Evolutionary conservation across 1,139 yeast species (phyloP).

Genomic region (Scheffersomyces segobiensis): DNA sequence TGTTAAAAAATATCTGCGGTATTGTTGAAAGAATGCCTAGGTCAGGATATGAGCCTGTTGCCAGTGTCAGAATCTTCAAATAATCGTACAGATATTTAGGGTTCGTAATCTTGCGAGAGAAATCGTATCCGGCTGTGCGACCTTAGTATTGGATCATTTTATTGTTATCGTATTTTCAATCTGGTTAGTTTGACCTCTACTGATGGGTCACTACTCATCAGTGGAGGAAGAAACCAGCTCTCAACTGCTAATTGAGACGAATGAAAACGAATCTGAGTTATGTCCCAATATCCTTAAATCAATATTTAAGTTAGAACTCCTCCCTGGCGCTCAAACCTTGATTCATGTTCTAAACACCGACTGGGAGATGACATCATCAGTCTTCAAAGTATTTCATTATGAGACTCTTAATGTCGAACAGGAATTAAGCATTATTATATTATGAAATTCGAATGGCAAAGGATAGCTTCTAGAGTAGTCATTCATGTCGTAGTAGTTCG

Average conservation of each 20-base stretch:
- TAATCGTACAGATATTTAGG: no score
- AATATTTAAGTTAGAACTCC: neutral
- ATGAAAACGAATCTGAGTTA: neutral
- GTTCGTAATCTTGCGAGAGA: no score
- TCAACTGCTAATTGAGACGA: no score
- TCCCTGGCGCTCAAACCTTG: neutral
- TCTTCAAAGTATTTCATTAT: neutral
- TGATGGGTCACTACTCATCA: no score
- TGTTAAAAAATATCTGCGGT: neutral
- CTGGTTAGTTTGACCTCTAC: no score
- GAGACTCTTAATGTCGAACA: neutral
- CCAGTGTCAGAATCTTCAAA: neutral
- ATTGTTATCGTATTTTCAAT: no score
- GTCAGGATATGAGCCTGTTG: neutral
- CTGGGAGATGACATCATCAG: neutral
- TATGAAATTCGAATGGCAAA: neutral
- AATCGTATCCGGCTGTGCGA: no score
- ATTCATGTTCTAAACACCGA: neutral
- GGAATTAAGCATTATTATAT: neutral
- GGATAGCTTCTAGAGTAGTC: neutral
- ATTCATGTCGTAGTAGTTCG: neutral
- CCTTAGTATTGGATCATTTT: no score
- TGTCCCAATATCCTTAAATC: neutral
- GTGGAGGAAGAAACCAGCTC: no score
- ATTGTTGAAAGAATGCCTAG: neutral